Base-by-base conservation (phyloP, 2,329 filamentous ascomycete genomes). In the Elsinoe necatrix region DNA sequence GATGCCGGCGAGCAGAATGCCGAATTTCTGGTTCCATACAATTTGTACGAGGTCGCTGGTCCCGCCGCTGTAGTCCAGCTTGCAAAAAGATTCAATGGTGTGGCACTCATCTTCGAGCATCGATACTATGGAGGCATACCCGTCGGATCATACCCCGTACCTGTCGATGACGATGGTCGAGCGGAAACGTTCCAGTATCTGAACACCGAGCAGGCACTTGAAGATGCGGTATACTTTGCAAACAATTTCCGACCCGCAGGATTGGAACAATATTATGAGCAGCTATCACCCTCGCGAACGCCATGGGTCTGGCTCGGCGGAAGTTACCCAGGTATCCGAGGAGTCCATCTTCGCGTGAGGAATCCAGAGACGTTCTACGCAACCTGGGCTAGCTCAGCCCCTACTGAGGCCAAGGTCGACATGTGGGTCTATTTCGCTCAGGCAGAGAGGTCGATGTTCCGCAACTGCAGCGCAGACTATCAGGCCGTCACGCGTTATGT, bases 291-390 rank as follows among this genome's bases (percentile, higher is more conserved):
- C 7, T 23, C 50, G 0, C 23, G 55, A 9, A 62, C 63, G 1
- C 61, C 63, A 5, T 64, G 63, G 62, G 56, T 65, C 18, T 63
- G 56, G 57, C 34, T 64, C 5, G 63, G 62, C 11, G 62, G 62
- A 4, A 59, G 57, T 12, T 63, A 65, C 51, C 60, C 63, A 9
- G 63, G 62, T 25, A 58, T 60, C 34, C 56, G 61, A 5, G 61
- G 48, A 18, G 62, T 59, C 5, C 48, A 59, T 34, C 59, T 61
- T 35, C 59, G 63, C 9, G 57, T 62, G 3, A 57, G 61, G 1
- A 64, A 62, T 41, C 63, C 63, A 1, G 63, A 63, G 39, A 61
- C 58, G 1, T 62, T 62, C 39, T 63, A 57, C 50, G 63, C 62
- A 11, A 55, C 52, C 20, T 64, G 60, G 59, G 60, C 62, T 12